phyloP scores from a whole-genome alignment of 2,329 filamentous ascomycete genomes.

The Beauveria asiatica region DNA sequence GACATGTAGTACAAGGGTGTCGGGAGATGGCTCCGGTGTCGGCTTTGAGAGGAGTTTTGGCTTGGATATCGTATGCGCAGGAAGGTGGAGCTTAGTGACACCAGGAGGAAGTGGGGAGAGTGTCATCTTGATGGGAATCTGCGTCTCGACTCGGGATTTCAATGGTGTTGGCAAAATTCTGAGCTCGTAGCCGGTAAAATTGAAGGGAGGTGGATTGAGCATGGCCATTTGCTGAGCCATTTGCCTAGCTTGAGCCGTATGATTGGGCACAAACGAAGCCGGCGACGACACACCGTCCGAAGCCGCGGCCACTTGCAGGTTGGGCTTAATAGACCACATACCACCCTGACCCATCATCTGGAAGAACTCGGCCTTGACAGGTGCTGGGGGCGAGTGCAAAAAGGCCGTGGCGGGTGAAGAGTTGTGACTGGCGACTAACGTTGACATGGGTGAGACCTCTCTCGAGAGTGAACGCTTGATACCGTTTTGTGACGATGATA shows the following conservation, averaged over 20 bases:
- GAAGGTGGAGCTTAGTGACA: conserved; percentile 75
- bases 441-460: conserved; percentile 47
- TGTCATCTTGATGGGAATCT: conserved; percentile 81
- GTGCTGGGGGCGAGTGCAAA: conserved; percentile 40
- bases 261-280: conserved; percentile 17
- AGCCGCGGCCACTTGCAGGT: conserved; percentile 17
- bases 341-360: conserved; percentile 21
- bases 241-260: conserved; percentile 21
- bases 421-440: conserved; percentile 42
- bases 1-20: conserved; percentile 71
- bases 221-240: conserved; percentile 25
- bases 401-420: conserved; percentile 39
- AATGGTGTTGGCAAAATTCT: conserved; percentile 58
- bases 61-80: conserved; percentile 86
- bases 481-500: conserved; percentile 42
- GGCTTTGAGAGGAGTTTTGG: conserved; percentile 80
- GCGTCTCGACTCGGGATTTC: conserved; percentile 93
- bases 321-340: conserved; percentile 29
- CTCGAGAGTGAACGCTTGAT: conserved; percentile 38
- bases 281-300: conserved; percentile 19
- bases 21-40: conserved; percentile 53
- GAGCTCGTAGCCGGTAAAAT: conserved; percentile 34
- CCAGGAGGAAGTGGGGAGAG: conserved; percentile 67
- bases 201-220: conserved; percentile 19
- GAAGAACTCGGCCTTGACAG: conserved; percentile 31